Conservation (phyloP, 148 eudicot species). For the Camellia lanceoleosa region DNA sequence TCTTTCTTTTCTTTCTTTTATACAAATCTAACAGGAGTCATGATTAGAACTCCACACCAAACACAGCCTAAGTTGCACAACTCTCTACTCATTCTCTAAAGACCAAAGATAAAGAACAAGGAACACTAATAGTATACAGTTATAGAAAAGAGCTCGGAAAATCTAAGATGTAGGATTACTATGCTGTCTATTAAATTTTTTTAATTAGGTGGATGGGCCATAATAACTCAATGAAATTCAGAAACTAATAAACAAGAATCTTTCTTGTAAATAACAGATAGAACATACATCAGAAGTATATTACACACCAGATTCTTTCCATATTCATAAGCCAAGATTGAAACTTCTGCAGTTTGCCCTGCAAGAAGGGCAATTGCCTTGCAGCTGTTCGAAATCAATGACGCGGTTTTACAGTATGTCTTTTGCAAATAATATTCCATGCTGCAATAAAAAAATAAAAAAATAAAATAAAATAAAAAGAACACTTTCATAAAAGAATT, state of each 20-base stretch:
- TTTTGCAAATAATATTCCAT: constrained; percentile 92
- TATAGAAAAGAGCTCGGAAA: not conserved
- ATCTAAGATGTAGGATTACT: no score
- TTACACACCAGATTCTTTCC: constrained; percentile 86
- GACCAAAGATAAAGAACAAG: not conserved
- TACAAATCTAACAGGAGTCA: no score
- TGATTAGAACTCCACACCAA: no score
- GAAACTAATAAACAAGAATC: not conserved
- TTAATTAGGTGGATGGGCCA: no score
- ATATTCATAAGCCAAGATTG: constrained; percentile 76
- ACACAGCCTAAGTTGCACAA: not conserved
- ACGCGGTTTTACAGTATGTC: constrained; percentile 92
- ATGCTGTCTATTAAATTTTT: no score
- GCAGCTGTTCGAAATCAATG: constrained; percentile 93
- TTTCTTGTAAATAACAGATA: not conserved
- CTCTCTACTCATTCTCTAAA: not conserved
- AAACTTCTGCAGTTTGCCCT: constrained; percentile 86
- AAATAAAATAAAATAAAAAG: no score
- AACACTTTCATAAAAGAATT: not conserved
- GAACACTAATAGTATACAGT: not conserved
- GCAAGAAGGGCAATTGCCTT: constrained; percentile 93
- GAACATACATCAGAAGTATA: not conserved
- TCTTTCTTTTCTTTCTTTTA: no score
- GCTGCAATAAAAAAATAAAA: constrained; percentile 35
- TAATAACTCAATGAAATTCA: no score